A percentile compares a stretch with the other conserved stretches of the same genome.
phyloP scores from a whole-genome alignment of 345 rosid species.

The Arabidopsis thaliana region TAIR10.1 NC_003076.8:24712501-24713000 shows the following conservation, averaged over 20 bases:
- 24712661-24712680: background rate
- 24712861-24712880: slow-evolving; percentile 42
- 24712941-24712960: slow-evolving; percentile 31
- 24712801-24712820: slow-evolving; percentile 43
- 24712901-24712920: background rate
- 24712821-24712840: slow-evolving; percentile 14
- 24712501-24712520: background rate
- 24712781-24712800: slow-evolving; percentile 42
- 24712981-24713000: background rate
- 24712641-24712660: background rate
- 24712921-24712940: slow-evolving; percentile 13
- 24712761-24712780: slow-evolving; percentile 48
- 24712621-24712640: slow-evolving; percentile 2
- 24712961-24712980: background rate
- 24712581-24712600: slow-evolving; percentile 93
- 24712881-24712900: slow-evolving; percentile 6
- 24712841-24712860: slow-evolving; percentile 40
- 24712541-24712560: slow-evolving; percentile 94
- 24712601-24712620: slow-evolving; percentile 99
- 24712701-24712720: slow-evolving; percentile 58
- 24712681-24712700: background rate
- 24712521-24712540: slow-evolving; percentile 62
- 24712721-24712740: slow-evolving; percentile 83
- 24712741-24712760: slow-evolving; percentile 68
- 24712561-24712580: slow-evolving; percentile 92